phyloP scores from a whole-genome alignment of 1,284 basidiomycete species.

The Tranzscheliella williamsii region DNA sequence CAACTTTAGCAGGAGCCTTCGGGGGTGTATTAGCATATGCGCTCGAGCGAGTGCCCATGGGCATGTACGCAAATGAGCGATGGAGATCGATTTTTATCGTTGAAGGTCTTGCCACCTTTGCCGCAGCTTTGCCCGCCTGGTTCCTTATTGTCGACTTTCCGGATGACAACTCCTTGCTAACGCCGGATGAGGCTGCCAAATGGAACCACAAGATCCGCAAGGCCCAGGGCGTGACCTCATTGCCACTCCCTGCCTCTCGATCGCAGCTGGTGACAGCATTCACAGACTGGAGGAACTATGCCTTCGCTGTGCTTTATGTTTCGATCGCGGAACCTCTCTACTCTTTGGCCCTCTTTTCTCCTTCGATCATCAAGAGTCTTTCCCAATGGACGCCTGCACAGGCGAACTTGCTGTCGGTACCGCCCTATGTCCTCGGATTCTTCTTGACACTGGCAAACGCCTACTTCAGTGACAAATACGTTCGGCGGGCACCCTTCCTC shows the following conservation, averaged over 20 bases:
- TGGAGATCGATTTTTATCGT: slow-evolving; percentile 23
- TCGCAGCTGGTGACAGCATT: slow-evolving; percentile 37
- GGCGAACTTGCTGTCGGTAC: slow-evolving; percentile 49
- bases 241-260: slow-evolving; percentile 39
- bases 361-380: slow-evolving; percentile 50
- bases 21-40: slow-evolving; percentile 54
- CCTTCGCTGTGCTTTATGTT: slow-evolving; percentile 47
- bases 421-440: slow-evolving; percentile 64
- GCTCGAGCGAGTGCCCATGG: slow-evolving; percentile 24
- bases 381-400: slow-evolving; percentile 37
- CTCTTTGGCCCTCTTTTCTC: slow-evolving; percentile 54
- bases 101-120: slow-evolving; percentile 39
- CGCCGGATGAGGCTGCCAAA: slow-evolving; percentile 24
- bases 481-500: slow-evolving; percentile 62
- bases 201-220: slow-evolving; percentile 41
- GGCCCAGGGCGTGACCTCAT: slow-evolving; percentile 51
- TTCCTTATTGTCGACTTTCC: slow-evolving; percentile 55
- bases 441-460: slow-evolving; percentile 63
- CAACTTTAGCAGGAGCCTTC: slow-evolving; percentile 59
- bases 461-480: slow-evolving; percentile 60
- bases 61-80: slow-evolving; percentile 1
- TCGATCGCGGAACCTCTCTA: slow-evolving; percentile 51
- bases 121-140: slow-evolving; percentile 24
- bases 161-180: slow-evolving; percentile 33
- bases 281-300: slow-evolving; percentile 31